Evolutionary conservation across 2,329 filamentous ascomycete genomes (phyloP).

Genomic region (Phaeophleospora eucalypticola): DNA sequence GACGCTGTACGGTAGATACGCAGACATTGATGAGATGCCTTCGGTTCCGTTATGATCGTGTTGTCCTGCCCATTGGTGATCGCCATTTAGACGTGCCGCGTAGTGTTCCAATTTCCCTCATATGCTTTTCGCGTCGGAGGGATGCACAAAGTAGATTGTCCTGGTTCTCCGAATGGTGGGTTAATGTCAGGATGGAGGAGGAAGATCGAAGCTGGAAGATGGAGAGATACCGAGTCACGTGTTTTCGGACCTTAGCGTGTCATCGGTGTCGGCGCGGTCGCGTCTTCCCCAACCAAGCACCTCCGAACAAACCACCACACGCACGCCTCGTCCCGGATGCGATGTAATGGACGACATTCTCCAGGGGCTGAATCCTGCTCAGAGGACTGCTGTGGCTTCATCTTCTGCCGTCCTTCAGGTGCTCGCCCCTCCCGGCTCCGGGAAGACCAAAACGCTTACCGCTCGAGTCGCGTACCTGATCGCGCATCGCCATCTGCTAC

Average conservation of each 20-base stretch:
- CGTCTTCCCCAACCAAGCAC: not conserved
- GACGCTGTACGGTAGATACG: no score
- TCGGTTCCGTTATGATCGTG: no score
- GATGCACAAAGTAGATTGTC: no score
- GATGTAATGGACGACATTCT: constrained; percentile 53
- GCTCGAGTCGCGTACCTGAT: constrained; percentile 88
- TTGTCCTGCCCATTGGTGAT: no score
- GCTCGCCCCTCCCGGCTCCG: constrained; percentile 63
- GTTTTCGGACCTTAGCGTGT: constrained; percentile 1
- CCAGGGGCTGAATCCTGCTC: constrained; percentile 60
- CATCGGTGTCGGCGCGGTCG: not conserved
- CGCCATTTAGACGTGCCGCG: no score
- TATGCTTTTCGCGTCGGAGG: no score
- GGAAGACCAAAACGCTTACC: constrained; percentile 93
- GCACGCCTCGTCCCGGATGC: not conserved
- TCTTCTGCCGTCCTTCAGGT: constrained; percentile 57
- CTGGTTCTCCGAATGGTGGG: no score
- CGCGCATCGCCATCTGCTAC: constrained; percentile 64
- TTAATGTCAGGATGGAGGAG: no score
- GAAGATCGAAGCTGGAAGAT: no score
- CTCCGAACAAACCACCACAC: not conserved
- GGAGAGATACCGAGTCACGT: not conserved
- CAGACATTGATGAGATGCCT: no score
- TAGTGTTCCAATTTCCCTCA: no score
- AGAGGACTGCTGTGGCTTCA: constrained; percentile 61